phyloP scores from a whole-genome alignment of 192 early-diverging fungal genomes.

The Coemansia guatemalensis region DNA sequence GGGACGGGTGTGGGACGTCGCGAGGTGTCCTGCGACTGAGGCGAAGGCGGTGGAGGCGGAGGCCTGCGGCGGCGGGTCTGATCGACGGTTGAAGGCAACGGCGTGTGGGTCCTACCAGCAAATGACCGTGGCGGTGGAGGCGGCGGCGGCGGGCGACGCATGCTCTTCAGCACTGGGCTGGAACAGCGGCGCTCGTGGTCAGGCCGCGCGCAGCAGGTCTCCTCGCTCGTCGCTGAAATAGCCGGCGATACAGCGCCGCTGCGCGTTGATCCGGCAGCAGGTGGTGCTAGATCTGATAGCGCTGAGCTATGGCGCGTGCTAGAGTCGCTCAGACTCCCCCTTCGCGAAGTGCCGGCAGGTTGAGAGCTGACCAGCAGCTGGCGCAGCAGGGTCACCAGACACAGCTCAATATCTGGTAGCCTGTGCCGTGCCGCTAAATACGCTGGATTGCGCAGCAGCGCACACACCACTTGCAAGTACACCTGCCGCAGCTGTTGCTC shows the following conservation, averaged over 20 bases:
- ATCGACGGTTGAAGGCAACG: background rate
- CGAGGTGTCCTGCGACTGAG: background rate
- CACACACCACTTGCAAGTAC: constrained; percentile 65
- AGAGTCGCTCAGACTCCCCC: constrained; percentile 31
- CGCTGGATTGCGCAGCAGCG: constrained; percentile 66
- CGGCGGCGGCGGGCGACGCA: constrained; percentile 18
- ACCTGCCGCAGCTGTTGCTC: constrained; percentile 66
- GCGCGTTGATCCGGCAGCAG: background rate
- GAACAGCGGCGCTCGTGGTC: constrained; percentile 8
- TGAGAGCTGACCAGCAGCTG: constrained; percentile 48
- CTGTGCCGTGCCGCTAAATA: constrained; percentile 39
- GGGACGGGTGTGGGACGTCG: background rate
- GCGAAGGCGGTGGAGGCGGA: constrained; percentile 34
- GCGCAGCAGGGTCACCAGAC: constrained; percentile 42
- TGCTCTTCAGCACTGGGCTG: background rate
- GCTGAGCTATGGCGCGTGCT: constrained; percentile 44
- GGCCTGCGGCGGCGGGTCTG: constrained; percentile 26
- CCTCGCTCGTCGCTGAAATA: constrained; percentile 41
- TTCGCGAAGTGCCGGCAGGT: constrained; percentile 10
- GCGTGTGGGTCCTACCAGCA: background rate
- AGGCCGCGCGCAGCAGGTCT: constrained; percentile 32
- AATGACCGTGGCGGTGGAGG: constrained; percentile 21
- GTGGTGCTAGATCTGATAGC: constrained; percentile 16
- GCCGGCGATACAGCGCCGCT: constrained; percentile 33
- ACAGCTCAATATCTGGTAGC: constrained; percentile 52